Conservation (phyloP, 768 basidiomycete species). For the Xerocomellus dryophilus region DNA sequence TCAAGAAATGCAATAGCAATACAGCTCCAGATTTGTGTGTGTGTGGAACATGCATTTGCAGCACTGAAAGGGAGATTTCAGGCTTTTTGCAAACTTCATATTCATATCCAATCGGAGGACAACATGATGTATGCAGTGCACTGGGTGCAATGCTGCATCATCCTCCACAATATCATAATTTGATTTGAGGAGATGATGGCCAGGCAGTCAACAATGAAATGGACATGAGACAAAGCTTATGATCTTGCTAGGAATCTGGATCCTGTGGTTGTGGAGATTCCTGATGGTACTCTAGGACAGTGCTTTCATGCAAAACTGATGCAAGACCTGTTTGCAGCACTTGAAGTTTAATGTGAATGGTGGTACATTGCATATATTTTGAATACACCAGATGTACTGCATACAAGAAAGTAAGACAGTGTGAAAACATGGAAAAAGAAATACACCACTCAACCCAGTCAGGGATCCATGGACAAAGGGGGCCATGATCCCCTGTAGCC, state of each 20-base stretch:
- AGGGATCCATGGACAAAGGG: too few relatives aligned
- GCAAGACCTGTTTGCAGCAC: background rate
- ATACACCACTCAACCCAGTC: background rate
- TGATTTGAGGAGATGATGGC: conserved; percentile 3
- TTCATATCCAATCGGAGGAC: background rate
- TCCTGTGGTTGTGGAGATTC: background rate
- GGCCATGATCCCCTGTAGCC: too few relatives aligned
- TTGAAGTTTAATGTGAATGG: background rate
- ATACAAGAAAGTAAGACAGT: background rate
- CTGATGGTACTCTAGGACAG: background rate
- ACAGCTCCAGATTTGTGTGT: background rate
- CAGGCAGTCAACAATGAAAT: background rate
- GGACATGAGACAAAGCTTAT: background rate
- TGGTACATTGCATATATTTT: background rate
- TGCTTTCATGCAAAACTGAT: background rate
- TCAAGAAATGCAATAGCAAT: background rate
- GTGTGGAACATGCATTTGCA: conserved; percentile 8
- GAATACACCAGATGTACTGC: background rate
- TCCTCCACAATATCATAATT: conserved; percentile 12
- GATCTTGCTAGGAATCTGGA: background rate
- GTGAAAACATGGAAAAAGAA: background rate
- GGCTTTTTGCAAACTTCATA: background rate
- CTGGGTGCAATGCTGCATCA: conserved; percentile 10
- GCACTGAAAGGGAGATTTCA: conserved; percentile 7
- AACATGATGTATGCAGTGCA: background rate